Percentiles rank a stretch among this genome's conserved stretches.
phyloP scores from a whole-genome alignment of 208 protist species.

The Leishmania amazonensis region DNA sequence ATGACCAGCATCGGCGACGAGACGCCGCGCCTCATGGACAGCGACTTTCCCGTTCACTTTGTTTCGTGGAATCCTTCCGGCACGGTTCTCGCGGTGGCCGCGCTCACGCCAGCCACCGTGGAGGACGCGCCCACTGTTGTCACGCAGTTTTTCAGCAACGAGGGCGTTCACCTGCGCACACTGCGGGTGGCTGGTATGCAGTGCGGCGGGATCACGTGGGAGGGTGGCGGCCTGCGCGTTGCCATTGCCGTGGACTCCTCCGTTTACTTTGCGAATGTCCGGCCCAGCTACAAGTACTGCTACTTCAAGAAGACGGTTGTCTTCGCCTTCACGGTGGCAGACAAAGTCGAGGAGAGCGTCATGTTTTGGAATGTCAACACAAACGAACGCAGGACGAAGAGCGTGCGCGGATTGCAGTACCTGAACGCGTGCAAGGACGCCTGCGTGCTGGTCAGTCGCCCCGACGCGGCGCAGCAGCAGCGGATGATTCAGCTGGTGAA shows the following conservation, averaged over 20 bases:
- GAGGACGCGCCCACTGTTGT: slow-evolving; percentile 40
- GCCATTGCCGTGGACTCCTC: slow-evolving; percentile 95
- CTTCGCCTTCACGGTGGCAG: slow-evolving; percentile 89
- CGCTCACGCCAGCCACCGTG: slow-evolving; percentile 39
- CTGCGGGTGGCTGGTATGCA: slow-evolving; percentile 89
- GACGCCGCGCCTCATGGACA: slow-evolving; percentile 90
- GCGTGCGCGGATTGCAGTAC: slow-evolving; percentile 84
- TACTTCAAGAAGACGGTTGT: slow-evolving; percentile 94
- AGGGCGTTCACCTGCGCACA: slow-evolving; percentile 91
- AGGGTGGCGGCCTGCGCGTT: slow-evolving; percentile 93
- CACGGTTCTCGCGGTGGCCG: slow-evolving; percentile 91
- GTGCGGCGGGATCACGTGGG: slow-evolving; percentile 93
- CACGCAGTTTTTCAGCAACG: slow-evolving; percentile 95
- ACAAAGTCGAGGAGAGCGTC: slow-evolving; percentile 93
- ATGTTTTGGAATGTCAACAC: slow-evolving; percentile 96
- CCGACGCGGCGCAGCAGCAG: slow-evolving; percentile 50
- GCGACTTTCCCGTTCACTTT: slow-evolving; percentile 67
- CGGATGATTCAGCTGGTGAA: slow-evolving; percentile 94
- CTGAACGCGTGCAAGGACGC: slow-evolving; percentile 77
- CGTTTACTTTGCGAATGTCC: slow-evolving; percentile 97
- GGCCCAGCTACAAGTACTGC: slow-evolving; percentile 95
- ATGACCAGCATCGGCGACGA: slow-evolving; percentile 91
- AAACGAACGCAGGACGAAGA: slow-evolving; percentile 91
- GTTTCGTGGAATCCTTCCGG: slow-evolving; percentile 95
- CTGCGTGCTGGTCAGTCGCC: slow-evolving; percentile 90